phyloP scores from a whole-genome alignment of 78 protist genomes.

The Emiliania huxleyi region DNA sequence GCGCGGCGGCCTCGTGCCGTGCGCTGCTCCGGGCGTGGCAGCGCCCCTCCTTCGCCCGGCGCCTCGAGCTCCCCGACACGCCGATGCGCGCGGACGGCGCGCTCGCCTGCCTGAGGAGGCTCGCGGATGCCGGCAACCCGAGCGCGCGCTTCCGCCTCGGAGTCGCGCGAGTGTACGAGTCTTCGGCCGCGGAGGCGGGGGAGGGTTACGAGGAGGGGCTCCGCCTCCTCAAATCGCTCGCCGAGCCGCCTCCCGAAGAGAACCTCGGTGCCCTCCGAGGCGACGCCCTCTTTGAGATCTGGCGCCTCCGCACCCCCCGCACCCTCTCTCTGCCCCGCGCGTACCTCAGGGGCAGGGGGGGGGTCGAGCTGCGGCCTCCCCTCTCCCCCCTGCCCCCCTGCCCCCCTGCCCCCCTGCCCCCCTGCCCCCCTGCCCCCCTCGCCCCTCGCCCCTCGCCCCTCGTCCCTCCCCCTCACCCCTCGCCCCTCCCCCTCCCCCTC shows the following conservation, averaged over 20 bases:
- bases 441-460: no score
- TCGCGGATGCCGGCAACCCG: background rate
- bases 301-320: no score
- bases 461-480: no score
- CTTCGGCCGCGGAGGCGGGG: background rate
- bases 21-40: background rate
- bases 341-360: no score
- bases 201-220: background rate
- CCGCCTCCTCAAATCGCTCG: background rate
- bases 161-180: background rate
- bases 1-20: background rate
- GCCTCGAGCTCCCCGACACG: background rate
- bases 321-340: no score
- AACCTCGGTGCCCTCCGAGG: background rate
- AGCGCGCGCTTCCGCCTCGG: background rate
- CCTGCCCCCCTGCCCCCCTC: no score
- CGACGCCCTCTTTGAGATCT: background rate
- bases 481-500: no score
- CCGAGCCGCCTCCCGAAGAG: background rate
- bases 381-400: no score
- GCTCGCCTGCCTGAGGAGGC: background rate
- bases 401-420: no score
- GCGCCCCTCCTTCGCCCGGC: background rate
- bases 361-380: no score
- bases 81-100: background rate